Evolutionary conservation across 2,329 filamentous ascomycete genomes (phyloP).

Genomic region (Aspergillus pseudonomiae): DNA sequence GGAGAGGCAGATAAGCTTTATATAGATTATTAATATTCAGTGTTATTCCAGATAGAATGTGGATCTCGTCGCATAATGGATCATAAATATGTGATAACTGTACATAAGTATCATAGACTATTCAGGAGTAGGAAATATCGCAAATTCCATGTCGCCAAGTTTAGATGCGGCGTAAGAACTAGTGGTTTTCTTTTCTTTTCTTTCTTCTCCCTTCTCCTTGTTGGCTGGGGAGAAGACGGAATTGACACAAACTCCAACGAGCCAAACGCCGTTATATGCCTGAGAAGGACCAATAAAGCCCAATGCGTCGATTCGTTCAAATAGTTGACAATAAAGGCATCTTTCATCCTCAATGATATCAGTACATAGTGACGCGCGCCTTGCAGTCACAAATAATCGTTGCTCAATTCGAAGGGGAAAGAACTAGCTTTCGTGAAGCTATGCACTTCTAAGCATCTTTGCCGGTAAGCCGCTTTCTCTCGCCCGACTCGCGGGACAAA

Average conservation of each 20-base stretch:
- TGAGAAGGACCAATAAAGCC: constrained; percentile 22
- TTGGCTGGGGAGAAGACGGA: not conserved
- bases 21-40: too few relatives aligned
- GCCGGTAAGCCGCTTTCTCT: constrained; percentile 54
- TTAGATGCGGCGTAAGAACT: not conserved
- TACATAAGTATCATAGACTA: not conserved
- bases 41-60: too few relatives aligned
- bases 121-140: not conserved
- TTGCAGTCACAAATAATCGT: constrained; percentile 5
- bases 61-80: too few relatives aligned
- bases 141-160: not conserved
- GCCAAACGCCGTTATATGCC: constrained; percentile 27
- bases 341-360: constrained; percentile 9
- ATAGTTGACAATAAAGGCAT: constrained; percentile 9
- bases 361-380: constrained; percentile 10
- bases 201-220: not conserved
- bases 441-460: constrained; percentile 33
- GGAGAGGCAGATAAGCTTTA: too few relatives aligned
- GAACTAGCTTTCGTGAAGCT: not conserved
- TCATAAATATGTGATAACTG: too few relatives aligned
- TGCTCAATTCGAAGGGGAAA: not conserved
- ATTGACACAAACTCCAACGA: constrained; percentile 1
- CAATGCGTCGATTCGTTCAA: constrained; percentile 12
- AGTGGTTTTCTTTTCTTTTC: not conserved
- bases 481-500: constrained; percentile 52